Base-by-base conservation (phyloP, 2,329 filamentous ascomycete genomes). In the Dactylellina sp. region DNA sequence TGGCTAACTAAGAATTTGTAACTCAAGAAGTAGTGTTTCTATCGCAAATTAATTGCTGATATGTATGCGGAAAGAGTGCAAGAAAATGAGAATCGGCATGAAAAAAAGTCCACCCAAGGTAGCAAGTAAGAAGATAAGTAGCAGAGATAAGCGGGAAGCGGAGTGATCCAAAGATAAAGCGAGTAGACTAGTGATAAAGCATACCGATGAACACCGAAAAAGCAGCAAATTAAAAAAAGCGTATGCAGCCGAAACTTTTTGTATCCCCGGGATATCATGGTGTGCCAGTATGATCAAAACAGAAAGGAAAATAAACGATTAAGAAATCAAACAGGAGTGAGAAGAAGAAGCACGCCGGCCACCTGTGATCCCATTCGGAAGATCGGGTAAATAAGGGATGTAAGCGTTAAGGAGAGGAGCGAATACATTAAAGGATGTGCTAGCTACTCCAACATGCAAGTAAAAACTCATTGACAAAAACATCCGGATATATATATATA, bases 231-330 rank as follows among this genome's bases (percentile, higher is more conserved):
- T 37, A 53, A 40, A 22, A n/a, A n/a, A n/a, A 59, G 49, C 62
- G 50, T 57, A 60, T 52, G 53, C 63, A 60, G 53, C 49, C 37
- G 46, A 68, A 61, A 68, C 53, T 55, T 68, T 65, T 68, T 68
- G 52, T 59, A 40, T 59, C 63, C 63, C 63, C 53, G 37, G 63
- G 63, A 68, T 60, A 68, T 59, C 62, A 66, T 57, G 44, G 42
- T 52, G 37, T 35, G 53, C 46, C 35, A 22, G 40, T 56, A 42
- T 24, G 47, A 64, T 22, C 20, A 49, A 52, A 24, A 20, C 4
- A 44, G 12, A 44, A 22, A 22, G n/a, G 35, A 12, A 53, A 28
- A 55, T 16, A 44, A 62, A 12, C 5, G 16, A 25, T n/a, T 14
- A 28, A 39, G 28, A n/a, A 25, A 59, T 39, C 5, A 40, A 39